Evolutionary conservation across 495 filamentous ascomycete species (phyloP).

Genomic region (Aeminium ludgeri): DNA sequence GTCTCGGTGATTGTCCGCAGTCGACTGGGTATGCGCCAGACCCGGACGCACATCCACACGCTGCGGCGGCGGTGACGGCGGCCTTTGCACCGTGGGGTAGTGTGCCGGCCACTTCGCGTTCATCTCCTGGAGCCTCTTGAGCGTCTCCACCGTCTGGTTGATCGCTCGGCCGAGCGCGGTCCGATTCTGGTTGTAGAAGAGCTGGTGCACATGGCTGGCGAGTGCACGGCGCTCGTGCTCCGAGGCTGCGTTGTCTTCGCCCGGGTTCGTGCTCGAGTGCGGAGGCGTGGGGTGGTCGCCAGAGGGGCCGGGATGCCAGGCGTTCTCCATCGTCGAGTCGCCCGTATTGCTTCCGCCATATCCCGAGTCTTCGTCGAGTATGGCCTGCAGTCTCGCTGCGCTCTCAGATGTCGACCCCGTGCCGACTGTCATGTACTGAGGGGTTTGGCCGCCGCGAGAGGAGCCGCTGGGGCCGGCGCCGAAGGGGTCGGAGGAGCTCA

Average conservation of each 20-base stretch:
- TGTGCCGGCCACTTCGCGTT: constrained; percentile 86
- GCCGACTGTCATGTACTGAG: constrained; percentile 76
- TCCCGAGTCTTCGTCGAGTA: constrained; percentile 72
- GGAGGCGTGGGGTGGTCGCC: constrained; percentile 48
- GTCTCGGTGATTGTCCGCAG: constrained; percentile 20
- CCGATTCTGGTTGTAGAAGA: constrained; percentile 72
- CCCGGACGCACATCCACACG: constrained; percentile 22
- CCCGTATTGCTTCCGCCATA: constrained; percentile 63
- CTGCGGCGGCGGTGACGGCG: constrained; percentile 22
- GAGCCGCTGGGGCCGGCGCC: constrained; percentile 3
- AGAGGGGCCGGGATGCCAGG: constrained; percentile 46
- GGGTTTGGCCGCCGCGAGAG: constrained; percentile 18
- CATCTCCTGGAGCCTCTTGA: constrained; percentile 67
- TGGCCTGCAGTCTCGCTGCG: constrained; percentile 47
- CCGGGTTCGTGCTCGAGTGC: constrained; percentile 36
- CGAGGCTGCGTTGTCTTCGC: constrained; percentile 32
- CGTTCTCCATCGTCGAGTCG: constrained; percentile 33
- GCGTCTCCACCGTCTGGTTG: constrained; percentile 60
- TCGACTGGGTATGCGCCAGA: constrained; percentile 26
- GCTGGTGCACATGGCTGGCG: constrained; percentile 57
- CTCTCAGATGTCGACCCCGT: constrained; percentile 63
- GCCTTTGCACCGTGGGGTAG: constrained; percentile 70
- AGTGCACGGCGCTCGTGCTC: constrained; percentile 44
- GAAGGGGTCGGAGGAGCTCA: constrained; percentile 13
- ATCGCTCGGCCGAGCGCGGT: constrained; percentile 72